Base-by-base conservation (phyloP, 176 grass and related monocot genomes). In the Olyra latifolia region DNA sequence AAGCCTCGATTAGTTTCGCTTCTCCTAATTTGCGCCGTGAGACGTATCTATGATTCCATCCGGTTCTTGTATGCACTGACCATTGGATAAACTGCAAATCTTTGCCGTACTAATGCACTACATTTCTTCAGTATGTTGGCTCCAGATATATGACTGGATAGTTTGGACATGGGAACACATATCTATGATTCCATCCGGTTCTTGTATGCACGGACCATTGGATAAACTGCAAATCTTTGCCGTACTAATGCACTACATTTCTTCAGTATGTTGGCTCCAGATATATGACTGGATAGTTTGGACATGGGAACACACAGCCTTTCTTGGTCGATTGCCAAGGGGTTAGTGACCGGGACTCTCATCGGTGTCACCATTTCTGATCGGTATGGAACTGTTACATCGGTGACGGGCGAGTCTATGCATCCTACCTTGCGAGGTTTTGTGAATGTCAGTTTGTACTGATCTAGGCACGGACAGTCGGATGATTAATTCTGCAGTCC, bases 391-490 rank as follows among this genome's bases (percentile, higher is more conserved):
- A 56, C 48, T 1, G 4, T 93, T 17, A 44, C 65, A 38, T 61
- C 78, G 8, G 71, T 91, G 17, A 85, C 62, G 19, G 96, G 90
- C 22, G 79, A 66, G 78, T 95, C 96, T 15, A 98, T 98, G 96
- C 71, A 89, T 78, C 96, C 96, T 43, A 95, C 20, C 55, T 88
- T 92, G 14, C n/a, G 49, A 79, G 82, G 87, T 90, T 84, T 59
- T 42, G 25, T 66, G 14, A 66, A 65, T 81, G n/a, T 85, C 77
- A 85, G 52, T 77, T 81, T 56, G 45, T 78, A 63, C 17, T n/a
- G 8, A 58, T 52, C 12, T 35, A 12, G 23, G 35, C 72, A 54
- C 27, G 44, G 45, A 71, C 38, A 41, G 5, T 73, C 57, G 45
- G 35, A 10, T 76, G 50, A n/a, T n/a, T n/a, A n/a, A 35, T 69